Conservation (phyloP, 1,284 basidiomycete genomes). For the Boletus semigastroideus region DNA sequence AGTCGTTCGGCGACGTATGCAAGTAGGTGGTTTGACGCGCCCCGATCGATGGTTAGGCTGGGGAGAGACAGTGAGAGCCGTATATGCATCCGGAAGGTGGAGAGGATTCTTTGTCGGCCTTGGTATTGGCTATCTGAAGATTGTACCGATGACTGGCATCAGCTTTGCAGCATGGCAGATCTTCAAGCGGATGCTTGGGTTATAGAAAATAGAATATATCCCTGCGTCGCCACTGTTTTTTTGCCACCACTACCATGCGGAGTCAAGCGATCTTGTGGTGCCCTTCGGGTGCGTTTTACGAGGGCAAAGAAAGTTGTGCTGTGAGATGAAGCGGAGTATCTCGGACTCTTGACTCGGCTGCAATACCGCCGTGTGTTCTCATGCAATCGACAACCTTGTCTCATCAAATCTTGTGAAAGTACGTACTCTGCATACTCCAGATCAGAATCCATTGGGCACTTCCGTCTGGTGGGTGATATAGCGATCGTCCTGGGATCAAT, state of each 20-base stretch:
- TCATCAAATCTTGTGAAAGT: too few relatives aligned
- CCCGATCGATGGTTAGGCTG: conserved; percentile 80
- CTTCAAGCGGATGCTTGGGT: conserved; percentile 59
- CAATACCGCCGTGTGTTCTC: too few relatives aligned
- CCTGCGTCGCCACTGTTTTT: background rate
- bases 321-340: too few relatives aligned
- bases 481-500: too few relatives aligned
- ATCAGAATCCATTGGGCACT: too few relatives aligned
- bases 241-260: background rate
- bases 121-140: conserved; percentile 92
- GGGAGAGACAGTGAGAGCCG: conserved; percentile 70
- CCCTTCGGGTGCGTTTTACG: too few relatives aligned
- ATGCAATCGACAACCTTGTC: too few relatives aligned
- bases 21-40: conserved; percentile 85
- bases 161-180: conserved; percentile 79
- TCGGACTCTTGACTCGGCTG: too few relatives aligned
- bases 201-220: conserved; percentile 32
- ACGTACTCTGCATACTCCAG: too few relatives aligned
- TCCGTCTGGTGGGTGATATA: too few relatives aligned
- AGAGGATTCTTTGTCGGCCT: conserved; percentile 94
- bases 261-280: too few relatives aligned
- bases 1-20: conserved; percentile 91
- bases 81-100: conserved; percentile 76
- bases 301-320: too few relatives aligned
- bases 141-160: conserved; percentile 95